Percentiles rank a stretch among this genome's conserved stretches.
phyloP scores from a whole-genome alignment of 768 basidiomycete species.

The Exsudoporus frostii region DNA sequence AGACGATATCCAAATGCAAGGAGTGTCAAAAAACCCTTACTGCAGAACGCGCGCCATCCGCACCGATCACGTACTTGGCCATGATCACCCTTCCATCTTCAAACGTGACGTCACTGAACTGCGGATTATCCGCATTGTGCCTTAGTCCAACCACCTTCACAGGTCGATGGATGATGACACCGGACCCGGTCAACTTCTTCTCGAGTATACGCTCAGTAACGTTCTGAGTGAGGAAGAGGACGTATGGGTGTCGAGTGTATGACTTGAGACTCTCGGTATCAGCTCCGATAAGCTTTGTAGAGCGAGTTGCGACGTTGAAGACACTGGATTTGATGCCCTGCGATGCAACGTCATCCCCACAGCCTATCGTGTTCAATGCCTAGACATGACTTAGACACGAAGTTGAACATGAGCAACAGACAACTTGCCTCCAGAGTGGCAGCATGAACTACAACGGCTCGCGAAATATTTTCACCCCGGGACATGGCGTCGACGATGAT shows the following conservation, averaged over 20 bases:
- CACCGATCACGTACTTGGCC: conserved; percentile 47
- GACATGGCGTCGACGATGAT: conserved; percentile 40
- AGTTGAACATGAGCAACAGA: neutral
- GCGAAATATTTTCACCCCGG: conserved; percentile 37
- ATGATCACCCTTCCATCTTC: conserved; percentile 43
- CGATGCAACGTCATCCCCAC: conserved; percentile 37
- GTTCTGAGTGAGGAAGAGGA: conserved; percentile 42
- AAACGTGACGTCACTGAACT: conserved; percentile 41
- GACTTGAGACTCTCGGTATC: conserved; percentile 35
- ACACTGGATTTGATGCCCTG: conserved; percentile 33
- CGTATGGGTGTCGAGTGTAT: conserved; percentile 45
- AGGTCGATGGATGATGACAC: conserved; percentile 36
- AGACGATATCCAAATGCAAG: neutral
- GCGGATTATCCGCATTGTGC: conserved; percentile 23
- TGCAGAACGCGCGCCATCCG: conserved; percentile 46
- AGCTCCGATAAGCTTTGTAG: conserved; percentile 25
- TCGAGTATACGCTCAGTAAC: conserved; percentile 41
- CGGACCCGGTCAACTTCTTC: conserved; percentile 30
- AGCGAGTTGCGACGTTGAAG: conserved; percentile 33
- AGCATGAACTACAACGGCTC: conserved; percentile 47
- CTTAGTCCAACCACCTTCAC: conserved; percentile 39
- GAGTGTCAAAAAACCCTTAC: conserved; percentile 26
- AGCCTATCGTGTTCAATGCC: conserved; percentile 45
- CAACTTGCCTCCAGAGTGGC: conserved; percentile 47
- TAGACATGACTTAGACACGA: conserved; percentile 35